Conservation (phyloP, 2,329 filamentous ascomycete species). For the Amauroascus niger region DNA sequence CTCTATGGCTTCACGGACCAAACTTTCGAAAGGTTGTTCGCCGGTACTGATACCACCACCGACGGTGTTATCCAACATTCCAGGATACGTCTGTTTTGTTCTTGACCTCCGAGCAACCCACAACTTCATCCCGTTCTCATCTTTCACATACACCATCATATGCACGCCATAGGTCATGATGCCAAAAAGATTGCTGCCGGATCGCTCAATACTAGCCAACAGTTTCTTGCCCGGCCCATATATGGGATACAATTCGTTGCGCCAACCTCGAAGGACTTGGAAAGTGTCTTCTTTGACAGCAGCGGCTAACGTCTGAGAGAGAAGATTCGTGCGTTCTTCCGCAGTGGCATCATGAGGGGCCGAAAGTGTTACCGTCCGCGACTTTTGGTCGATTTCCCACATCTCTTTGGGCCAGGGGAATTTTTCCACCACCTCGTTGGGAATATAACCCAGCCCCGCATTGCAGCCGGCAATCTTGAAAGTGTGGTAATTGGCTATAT, state of each 20-base stretch:
- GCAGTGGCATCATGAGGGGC: conserved; percentile 48
- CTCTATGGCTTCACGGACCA: conserved; percentile 78
- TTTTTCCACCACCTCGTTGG: conserved; percentile 38
- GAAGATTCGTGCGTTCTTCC: conserved; percentile 50
- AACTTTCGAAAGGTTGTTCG: conserved; percentile 68
- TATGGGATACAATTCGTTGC: conserved; percentile 69
- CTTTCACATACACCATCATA: conserved; percentile 61
- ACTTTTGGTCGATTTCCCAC: conserved; percentile 50
- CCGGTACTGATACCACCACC: conserved; percentile 75
- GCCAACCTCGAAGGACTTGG: conserved; percentile 65
- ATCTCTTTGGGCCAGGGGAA: conserved; percentile 45
- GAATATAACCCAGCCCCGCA: conserved; percentile 53
- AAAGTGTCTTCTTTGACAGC: conserved; percentile 67
- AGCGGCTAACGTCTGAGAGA: conserved; percentile 51
- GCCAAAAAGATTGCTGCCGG: conserved; percentile 63
- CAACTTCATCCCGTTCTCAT: conserved; percentile 55
- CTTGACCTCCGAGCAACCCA: conserved; percentile 74
- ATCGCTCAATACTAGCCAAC: conserved; percentile 67
- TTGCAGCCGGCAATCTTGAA: conserved; percentile 60
- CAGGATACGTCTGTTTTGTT: conserved; percentile 74
- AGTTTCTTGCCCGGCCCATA: conserved; percentile 51
- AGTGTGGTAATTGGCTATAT: conserved; percentile 48
- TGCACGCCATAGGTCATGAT: conserved; percentile 71
- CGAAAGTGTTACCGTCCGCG: conserved; percentile 54
- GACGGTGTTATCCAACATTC: conserved; percentile 93